Base-by-base conservation (phyloP, 441 rosid genomes). In the California macrophylla region DNA sequence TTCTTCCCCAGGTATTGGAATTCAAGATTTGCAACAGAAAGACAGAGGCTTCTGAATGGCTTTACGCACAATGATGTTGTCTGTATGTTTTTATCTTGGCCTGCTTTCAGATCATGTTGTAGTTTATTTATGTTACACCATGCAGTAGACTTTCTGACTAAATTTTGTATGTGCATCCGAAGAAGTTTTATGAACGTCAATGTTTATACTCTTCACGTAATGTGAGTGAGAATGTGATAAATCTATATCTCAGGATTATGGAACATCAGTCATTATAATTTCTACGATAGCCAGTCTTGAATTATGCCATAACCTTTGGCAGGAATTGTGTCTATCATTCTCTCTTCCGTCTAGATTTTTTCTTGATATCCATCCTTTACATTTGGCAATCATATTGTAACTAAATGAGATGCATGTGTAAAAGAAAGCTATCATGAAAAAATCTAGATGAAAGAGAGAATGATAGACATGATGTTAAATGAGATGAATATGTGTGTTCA, bases 11-110 rank as follows among this genome's bases (percentile, higher is more conserved):
- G 98, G 70, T 93, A 89, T 80, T 93, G 97, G 98, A 93, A 87
- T 80, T 91, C 98, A 13, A 89, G 90, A 82, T 92, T 93, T 66
- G 90, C 83, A 71, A 89, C 90, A 60, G 97, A 93, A 75, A 86
- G 98, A 77, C 97, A 82, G 72, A 87, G 92, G 73, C 92, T 93
- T 77, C 76, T 93, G 36, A 78, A 74, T 68, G 83, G 82, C 70
- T 89, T 93, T 76, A 80, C 82, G 45, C 83, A 62, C 74, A 74
- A 69, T 40, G 97, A 93, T 58, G 95, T 91, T 75, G 83, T 93
- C 30, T 91, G 97, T 91, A 91, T 75, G 96, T 83, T 78, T 69
- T 66, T 79, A 70, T 42, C 73, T 68, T 76, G 73, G 47, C 29
- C 70, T 69, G 52, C 50, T 64, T 63, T 3, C 18, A 70, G 72